phyloP scores from a whole-genome alignment of 106 monocot species.

The Dendrobium catenatum region DNA sequence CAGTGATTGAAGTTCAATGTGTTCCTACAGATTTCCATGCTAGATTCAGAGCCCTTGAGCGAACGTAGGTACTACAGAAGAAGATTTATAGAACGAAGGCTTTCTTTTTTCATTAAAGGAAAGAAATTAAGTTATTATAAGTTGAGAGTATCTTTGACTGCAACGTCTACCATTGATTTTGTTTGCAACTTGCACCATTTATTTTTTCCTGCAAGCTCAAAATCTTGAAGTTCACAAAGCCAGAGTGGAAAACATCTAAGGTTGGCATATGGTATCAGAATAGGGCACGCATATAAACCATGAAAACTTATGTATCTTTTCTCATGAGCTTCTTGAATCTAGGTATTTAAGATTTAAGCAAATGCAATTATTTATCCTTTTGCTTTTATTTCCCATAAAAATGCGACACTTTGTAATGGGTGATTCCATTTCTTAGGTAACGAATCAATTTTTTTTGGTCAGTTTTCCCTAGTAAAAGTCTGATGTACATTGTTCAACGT shows the following conservation, averaged over 20 bases:
- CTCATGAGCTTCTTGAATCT: too few relatives aligned
- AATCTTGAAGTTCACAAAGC: not conserved
- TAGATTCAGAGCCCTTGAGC: slow-evolving; percentile 75
- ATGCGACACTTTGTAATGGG: not conserved
- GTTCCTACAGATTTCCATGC: slow-evolving; percentile 87
- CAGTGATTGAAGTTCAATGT: slow-evolving; percentile 65
- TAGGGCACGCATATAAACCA: not conserved
- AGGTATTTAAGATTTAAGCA: too few relatives aligned
- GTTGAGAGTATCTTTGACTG: not conserved
- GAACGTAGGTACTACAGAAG: slow-evolving; percentile 61
- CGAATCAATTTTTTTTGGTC: not conserved
- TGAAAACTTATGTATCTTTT: not conserved
- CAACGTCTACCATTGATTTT: not conserved
- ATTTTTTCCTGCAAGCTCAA: not conserved
- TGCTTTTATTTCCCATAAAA: not conserved
- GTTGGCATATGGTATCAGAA: not conserved
- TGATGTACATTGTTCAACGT: not conserved
- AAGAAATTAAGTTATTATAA: not conserved
- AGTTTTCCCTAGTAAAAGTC: not conserved
- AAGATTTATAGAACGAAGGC: not conserved
- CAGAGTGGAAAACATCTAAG: not conserved
- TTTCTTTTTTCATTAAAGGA: not conserved
- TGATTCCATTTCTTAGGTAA: not conserved
- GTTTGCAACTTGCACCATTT: not conserved
- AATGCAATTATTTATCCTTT: not conserved